Conservation (phyloP, 352 stramenopile genomes). For the Globisporangium alternatum region DNA sequence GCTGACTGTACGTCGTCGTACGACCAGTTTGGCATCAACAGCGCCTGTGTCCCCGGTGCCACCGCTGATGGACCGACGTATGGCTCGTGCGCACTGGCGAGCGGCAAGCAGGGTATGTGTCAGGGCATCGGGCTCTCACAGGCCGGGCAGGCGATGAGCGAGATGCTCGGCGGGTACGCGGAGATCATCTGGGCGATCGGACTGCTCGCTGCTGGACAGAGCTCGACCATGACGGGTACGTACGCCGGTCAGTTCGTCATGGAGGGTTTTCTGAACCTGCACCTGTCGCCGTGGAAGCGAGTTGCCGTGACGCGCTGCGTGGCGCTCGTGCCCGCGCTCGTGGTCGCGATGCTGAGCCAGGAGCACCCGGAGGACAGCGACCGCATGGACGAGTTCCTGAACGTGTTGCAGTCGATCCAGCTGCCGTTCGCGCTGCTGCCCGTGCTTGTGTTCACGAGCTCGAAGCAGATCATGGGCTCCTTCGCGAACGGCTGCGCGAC, state of each 20-base stretch:
- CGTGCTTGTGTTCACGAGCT: conserved; percentile 86
- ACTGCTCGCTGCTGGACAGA: conserved; percentile 93
- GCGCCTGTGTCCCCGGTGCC: conserved; percentile 61
- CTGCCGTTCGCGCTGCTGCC: conserved; percentile 91
- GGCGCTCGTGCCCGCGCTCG: conserved; percentile 86
- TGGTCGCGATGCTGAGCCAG: conserved; percentile 85
- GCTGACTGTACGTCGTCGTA: conserved; percentile 61
- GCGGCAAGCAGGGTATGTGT: conserved; percentile 63
- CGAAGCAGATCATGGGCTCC: conserved; percentile 72
- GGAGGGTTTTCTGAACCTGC: conserved; percentile 95
- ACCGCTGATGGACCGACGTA: conserved; percentile 44
- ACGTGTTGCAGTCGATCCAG: conserved; percentile 92
- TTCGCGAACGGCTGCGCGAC: conserved; percentile 55
- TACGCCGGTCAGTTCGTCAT: conserved; percentile 98
- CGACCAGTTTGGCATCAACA: conserved; percentile 50
- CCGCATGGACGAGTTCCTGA: conserved; percentile 88
- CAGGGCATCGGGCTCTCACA: conserved; percentile 88
- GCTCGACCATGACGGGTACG: conserved; percentile 95
- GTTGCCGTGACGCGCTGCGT: conserved; percentile 88
- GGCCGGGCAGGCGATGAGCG: conserved; percentile 73
- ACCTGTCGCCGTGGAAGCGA: conserved; percentile 79
- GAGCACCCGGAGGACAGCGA: conserved; percentile 80
- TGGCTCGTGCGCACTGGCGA: conserved; percentile 53
- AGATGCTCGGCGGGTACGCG: conserved; percentile 78
- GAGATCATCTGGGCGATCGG: conserved; percentile 93